Evolutionary conservation across 1,284 basidiomycete genomes (phyloP).

Genomic region (Malassezia equina): DNA sequence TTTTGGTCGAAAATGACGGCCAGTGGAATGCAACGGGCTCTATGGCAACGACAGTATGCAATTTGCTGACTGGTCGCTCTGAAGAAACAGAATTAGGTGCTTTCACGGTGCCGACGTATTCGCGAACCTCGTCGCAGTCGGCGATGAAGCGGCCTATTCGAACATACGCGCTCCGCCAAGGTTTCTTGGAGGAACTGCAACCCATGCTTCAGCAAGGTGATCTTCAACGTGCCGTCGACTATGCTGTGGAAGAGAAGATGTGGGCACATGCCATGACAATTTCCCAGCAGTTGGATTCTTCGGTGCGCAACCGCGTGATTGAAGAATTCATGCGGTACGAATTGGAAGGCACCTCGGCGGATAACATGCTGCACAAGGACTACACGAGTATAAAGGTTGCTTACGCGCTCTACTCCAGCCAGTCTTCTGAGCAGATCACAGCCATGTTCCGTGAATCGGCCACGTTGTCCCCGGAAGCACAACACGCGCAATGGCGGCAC

Average conservation of each 20-base stretch:
- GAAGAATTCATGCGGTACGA: slow-evolving; percentile 74
- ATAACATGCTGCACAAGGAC: slow-evolving; percentile 19
- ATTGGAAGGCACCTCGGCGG: slow-evolving; percentile 52
- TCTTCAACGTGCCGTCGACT: slow-evolving; percentile 73
- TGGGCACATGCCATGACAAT: slow-evolving; percentile 97
- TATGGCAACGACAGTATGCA: background rate
- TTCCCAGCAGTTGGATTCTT: slow-evolving; percentile 81
- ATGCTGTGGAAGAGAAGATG: slow-evolving; percentile 72
- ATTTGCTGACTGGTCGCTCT: slow-evolving; percentile 5
- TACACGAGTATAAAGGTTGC: slow-evolving; percentile 40
- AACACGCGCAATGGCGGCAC: slow-evolving; percentile 50
- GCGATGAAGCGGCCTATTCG: slow-evolving; percentile 18
- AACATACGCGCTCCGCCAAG: slow-evolving; percentile 28
- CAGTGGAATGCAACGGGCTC: slow-evolving; percentile 19
- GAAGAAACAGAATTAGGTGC: slow-evolving; percentile 4
- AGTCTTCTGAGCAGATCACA: slow-evolving; percentile 16
- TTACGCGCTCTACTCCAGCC: slow-evolving; percentile 41
- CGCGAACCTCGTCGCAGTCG: slow-evolving; percentile 5
- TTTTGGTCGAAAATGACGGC: slow-evolving; percentile 42
- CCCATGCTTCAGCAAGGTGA: slow-evolving; percentile 56
- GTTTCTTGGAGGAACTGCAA: slow-evolving; percentile 39
- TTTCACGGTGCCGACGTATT: slow-evolving; percentile 13
- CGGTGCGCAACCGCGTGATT: slow-evolving; percentile 83
- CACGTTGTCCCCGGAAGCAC: slow-evolving; percentile 10
- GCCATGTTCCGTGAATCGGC: slow-evolving; percentile 1